phyloP scores from a whole-genome alignment of 176 grass and related monocot species.

The Ensete glaucum region DNA sequence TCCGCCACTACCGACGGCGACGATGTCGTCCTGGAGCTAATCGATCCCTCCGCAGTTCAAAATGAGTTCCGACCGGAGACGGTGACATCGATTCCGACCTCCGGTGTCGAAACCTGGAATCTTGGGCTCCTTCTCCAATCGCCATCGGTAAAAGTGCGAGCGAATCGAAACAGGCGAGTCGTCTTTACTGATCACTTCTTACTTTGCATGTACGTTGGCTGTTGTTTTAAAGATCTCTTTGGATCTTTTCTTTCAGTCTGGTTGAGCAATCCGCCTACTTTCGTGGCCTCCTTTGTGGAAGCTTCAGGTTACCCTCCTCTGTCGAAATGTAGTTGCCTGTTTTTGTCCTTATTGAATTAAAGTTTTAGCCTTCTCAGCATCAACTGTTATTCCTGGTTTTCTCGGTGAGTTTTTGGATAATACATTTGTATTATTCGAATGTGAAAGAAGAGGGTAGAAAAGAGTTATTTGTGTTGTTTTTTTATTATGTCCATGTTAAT shows the following conservation, averaged over 20 bases:
- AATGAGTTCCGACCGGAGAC: not conserved
- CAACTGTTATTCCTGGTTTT: not conserved
- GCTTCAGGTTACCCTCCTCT: constrained; percentile 37
- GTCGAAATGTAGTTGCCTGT: not conserved
- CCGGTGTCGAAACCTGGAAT: constrained; percentile 5
- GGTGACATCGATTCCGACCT: not conserved
- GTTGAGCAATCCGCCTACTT: constrained; percentile 62
- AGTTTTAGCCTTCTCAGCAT: not conserved
- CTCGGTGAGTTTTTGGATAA: too few species aligned
- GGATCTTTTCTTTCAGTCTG: constrained; percentile 18
- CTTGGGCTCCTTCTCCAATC: constrained; percentile 5
- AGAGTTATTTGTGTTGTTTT: not conserved
- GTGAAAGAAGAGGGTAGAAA: not conserved
- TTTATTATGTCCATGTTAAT: too few species aligned
- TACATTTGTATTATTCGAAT: not conserved
- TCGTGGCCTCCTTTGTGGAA: constrained; percentile 46
- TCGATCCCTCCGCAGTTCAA: not conserved
- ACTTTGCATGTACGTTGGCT: not conserved
- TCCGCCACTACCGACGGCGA: not conserved
- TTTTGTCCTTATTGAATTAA: not conserved
- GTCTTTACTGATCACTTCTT: not conserved
- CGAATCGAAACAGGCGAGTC: constrained; percentile 34
- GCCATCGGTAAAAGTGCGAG: constrained; percentile 29
- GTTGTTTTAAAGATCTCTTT: not conserved
- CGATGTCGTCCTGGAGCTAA: constrained; percentile 1